Conservation (phyloP, 305 asterid genomes). For the Salvia sclarea region DNA sequence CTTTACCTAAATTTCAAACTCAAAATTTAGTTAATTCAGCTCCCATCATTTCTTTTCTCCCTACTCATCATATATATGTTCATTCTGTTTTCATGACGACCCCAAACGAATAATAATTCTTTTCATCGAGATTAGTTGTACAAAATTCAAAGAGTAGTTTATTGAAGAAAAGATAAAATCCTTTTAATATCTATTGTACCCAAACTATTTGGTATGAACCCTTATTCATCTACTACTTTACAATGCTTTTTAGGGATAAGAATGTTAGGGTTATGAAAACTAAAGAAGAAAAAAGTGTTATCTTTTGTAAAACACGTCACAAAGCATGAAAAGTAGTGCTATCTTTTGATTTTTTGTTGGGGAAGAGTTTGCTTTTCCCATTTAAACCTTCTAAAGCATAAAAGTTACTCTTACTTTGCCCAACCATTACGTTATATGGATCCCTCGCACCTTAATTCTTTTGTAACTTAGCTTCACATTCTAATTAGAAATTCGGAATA, state of each 20-base stretch:
- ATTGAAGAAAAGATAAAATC: no score
- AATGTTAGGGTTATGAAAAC: conserved; percentile 59
- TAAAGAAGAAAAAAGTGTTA: conserved; percentile 43
- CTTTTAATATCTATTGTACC: conserved; percentile 8
- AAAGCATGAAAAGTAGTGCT: conserved; percentile 73
- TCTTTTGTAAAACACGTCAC: conserved; percentile 59
- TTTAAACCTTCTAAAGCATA: conserved; percentile 51
- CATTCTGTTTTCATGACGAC: no score
- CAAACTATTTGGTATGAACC: conserved; percentile 16
- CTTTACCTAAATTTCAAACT: no score
- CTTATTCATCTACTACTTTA: conserved; percentile 47
- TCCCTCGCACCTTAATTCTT: conserved; percentile 32
- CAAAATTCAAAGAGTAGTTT: no score
- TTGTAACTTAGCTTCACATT: not conserved
- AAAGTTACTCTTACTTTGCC: conserved; percentile 60
- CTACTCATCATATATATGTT: no score
- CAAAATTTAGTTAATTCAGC: no score
- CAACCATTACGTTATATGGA: conserved; percentile 53
- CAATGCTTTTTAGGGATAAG: conserved; percentile 60
- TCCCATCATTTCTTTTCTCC: no score
- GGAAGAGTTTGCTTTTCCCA: conserved; percentile 43
- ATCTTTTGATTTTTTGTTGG: conserved; percentile 46
- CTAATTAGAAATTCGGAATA: not conserved
- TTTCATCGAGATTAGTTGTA: no score
- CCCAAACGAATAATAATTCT: no score